A percentile compares a stretch with the other conserved stretches of the same genome.
Conservation (phyloP, 2,329 filamentous ascomycete genomes). For the Beauveria sp. region DNA sequence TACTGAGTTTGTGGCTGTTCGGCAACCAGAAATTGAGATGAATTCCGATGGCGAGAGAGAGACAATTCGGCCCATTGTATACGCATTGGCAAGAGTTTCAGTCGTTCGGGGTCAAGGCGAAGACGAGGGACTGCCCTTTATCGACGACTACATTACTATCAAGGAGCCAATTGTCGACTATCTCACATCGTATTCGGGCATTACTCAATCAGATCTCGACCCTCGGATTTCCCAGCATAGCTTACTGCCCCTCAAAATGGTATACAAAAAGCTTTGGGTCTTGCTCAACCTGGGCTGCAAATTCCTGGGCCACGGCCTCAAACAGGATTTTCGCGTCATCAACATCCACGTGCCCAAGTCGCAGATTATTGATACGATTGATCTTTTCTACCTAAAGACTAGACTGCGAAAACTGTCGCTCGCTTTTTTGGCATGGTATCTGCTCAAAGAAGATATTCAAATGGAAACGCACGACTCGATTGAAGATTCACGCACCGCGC, state of each 20-base stretch:
- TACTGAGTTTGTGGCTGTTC: slow-evolving; percentile 90
- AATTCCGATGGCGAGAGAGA: slow-evolving; percentile 89
- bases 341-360: slow-evolving; percentile 90
- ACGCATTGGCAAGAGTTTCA: slow-evolving; percentile 87
- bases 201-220: slow-evolving; percentile 78
- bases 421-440: slow-evolving; percentile 82
- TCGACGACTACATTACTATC: slow-evolving; percentile 94
- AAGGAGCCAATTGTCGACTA: slow-evolving; percentile 92
- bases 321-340: slow-evolving; percentile 94
- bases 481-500: slow-evolving; percentile 85
- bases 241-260: slow-evolving; percentile 78
- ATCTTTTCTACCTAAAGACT: slow-evolving; percentile 76
- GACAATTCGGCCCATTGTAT: slow-evolving; percentile 83
- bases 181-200: slow-evolving; percentile 88
- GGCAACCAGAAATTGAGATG: slow-evolving; percentile 91
- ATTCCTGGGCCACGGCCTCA: slow-evolving; percentile 88
- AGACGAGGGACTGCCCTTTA: slow-evolving; percentile 77
- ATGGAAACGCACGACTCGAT: slow-evolving; percentile 89
- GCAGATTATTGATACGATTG: slow-evolving; percentile 91
- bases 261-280: slow-evolving; percentile 98
- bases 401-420: slow-evolving; percentile 82
- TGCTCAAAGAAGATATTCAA: slow-evolving; percentile 92
- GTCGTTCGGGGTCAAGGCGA: slow-evolving; percentile 75
- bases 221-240: slow-evolving; percentile 70
- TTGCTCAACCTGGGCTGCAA: slow-evolving; percentile 88